Conservation (phyloP, 1,139 yeast species). For the Diutina rugosa region DNA sequence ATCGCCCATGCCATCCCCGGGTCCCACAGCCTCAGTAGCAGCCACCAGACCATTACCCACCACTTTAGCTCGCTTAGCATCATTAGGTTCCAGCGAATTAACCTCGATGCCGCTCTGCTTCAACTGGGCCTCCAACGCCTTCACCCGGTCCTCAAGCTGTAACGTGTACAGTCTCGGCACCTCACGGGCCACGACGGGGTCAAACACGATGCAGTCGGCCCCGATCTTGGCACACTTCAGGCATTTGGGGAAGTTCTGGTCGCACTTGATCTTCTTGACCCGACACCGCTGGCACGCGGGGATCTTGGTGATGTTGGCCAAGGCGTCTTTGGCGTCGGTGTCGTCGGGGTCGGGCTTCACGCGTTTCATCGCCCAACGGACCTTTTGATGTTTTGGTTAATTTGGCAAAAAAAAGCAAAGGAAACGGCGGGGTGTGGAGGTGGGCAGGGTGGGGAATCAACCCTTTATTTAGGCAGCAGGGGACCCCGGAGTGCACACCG, state of each 20-base stretch:
- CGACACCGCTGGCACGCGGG: conserved; percentile 83
- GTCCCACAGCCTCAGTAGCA: not conserved
- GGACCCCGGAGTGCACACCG: not conserved
- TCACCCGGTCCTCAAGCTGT: conserved; percentile 56
- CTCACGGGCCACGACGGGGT: conserved; percentile 80
- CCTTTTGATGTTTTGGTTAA: no score
- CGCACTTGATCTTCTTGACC: conserved; percentile 68
- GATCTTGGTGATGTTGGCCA: conserved; percentile 20
- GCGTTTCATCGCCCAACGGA: not conserved
- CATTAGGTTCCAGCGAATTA: not conserved
- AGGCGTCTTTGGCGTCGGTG: conserved; percentile 64
- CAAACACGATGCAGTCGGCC: conserved; percentile 68
- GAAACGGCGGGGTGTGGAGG: not conserved
- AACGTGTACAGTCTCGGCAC: conserved; percentile 73
- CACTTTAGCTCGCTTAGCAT: conserved; percentile 1
- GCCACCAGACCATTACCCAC: not conserved
- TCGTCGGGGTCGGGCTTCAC: conserved; percentile 10
- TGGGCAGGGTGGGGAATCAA: not conserved
- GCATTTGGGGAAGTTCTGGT: conserved; percentile 73
- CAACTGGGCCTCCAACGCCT: conserved; percentile 39
- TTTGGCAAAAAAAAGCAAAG: no score
- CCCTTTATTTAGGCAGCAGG: not conserved
- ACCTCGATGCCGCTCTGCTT: conserved; percentile 24
- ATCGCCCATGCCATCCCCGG: not conserved
- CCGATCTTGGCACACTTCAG: conserved; percentile 54